phyloP scores from a whole-genome alignment of 2,329 filamentous ascomycete genomes.

The Hymenoscyphus infarciens region DNA sequence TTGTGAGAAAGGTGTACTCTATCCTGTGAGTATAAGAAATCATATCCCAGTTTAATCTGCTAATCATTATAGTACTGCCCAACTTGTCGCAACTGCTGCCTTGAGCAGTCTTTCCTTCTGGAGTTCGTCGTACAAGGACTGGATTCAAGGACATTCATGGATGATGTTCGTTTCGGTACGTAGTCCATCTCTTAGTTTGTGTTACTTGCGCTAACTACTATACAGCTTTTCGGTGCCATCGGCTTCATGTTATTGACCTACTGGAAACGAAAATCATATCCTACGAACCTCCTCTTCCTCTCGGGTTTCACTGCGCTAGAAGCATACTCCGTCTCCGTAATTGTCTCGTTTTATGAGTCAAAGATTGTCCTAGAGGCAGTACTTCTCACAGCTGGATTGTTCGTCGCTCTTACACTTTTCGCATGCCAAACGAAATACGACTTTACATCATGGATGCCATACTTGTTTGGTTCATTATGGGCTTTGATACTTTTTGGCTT shows the following conservation, averaged over 20 bases:
- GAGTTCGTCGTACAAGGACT: slow-evolving; percentile 70
- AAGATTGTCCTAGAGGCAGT: slow-evolving; percentile 86
- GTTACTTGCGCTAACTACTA: slow-evolving; percentile 19
- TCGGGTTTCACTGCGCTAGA: slow-evolving; percentile 85
- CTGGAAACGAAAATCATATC: slow-evolving; percentile 95
- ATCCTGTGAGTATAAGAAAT: slow-evolving; percentile 61
- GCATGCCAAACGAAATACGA: slow-evolving; percentile 98
- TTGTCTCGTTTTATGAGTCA: slow-evolving; percentile 85
- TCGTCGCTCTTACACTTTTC: slow-evolving; percentile 77
- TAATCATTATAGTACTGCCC: slow-evolving; percentile 59
- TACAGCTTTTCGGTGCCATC: slow-evolving; percentile 71
- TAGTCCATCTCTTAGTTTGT: slow-evolving; percentile 17
- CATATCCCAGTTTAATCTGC: neutral
- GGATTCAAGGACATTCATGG: slow-evolving; percentile 82
- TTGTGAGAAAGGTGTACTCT: slow-evolving; percentile 94
- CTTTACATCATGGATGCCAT: slow-evolving; percentile 96
- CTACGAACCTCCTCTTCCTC: slow-evolving; percentile 91
- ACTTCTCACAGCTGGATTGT: slow-evolving; percentile 79
- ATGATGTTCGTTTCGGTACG: slow-evolving; percentile 79
- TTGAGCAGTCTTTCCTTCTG: slow-evolving; percentile 85
- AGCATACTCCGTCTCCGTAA: slow-evolving; percentile 88
- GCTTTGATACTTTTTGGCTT: slow-evolving; percentile 88
- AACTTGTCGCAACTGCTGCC: slow-evolving; percentile 78
- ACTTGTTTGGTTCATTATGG: slow-evolving; percentile 89
- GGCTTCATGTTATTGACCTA: slow-evolving; percentile 83